Conservation (phyloP, 352 stramenopile species). For the Phytophthora podocarpi region DNA sequence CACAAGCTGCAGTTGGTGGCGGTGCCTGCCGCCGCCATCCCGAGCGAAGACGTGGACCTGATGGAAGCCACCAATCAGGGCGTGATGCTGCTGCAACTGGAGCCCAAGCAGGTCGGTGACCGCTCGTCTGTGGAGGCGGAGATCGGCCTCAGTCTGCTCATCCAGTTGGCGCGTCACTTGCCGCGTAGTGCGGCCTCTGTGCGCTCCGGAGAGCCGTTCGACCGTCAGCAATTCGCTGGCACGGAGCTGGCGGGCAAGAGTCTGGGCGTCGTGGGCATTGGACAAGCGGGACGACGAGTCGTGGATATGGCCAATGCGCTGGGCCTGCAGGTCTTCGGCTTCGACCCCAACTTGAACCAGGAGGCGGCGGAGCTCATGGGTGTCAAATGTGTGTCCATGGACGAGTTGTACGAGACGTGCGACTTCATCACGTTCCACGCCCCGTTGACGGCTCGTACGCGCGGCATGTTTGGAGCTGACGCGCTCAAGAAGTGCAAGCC, state of each 20-base stretch:
- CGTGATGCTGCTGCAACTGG: constrained; percentile 78
- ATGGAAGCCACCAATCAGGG: constrained; percentile 79
- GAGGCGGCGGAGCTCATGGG: constrained; percentile 66
- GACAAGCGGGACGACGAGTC: constrained; percentile 71
- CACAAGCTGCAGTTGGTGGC: constrained; percentile 61
- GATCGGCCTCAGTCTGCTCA: constrained; percentile 63
- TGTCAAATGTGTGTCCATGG: constrained; percentile 63
- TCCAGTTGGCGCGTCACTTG: constrained; percentile 69
- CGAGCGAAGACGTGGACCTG: constrained; percentile 67
- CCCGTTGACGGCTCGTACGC: constrained; percentile 92
- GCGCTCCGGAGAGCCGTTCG: constrained; percentile 27
- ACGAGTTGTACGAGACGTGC: constrained; percentile 67
- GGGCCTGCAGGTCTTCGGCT: constrained; percentile 69
- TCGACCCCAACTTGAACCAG: constrained; percentile 78
- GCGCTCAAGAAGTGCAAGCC: constrained; percentile 90
- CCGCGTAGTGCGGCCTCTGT: constrained; percentile 53
- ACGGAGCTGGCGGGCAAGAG: constrained; percentile 66
- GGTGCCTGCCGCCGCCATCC: constrained; percentile 58
- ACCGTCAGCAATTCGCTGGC: constrained; percentile 61
- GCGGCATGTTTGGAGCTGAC: constrained; percentile 85
- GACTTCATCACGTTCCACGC: constrained; percentile 97
- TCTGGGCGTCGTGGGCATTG: constrained; percentile 75
- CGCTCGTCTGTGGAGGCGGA: constrained; percentile 80
- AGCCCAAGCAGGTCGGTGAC: constrained; percentile 74
- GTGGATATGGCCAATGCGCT: constrained; percentile 79